Evolutionary conservation across 192 early-diverging fungal species (phyloP).

Genomic region (Piromyces sp.): DNA sequence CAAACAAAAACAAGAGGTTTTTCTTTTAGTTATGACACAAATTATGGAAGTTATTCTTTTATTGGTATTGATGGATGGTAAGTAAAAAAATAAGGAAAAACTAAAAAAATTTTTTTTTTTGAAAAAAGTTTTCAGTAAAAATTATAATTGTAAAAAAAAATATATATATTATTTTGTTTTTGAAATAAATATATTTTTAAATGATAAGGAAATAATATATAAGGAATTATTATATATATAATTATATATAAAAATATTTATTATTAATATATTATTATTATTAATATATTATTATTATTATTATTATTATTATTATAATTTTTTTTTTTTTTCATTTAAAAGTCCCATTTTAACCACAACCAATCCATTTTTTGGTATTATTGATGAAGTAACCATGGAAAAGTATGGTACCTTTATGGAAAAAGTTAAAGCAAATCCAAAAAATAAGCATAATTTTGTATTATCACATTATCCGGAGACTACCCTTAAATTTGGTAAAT

Average conservation of each 20-base stretch:
- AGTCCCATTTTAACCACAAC: background rate
- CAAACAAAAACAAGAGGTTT: slow-evolving; percentile 28
- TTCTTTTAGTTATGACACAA: slow-evolving; percentile 16
- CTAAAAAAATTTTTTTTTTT: no score
- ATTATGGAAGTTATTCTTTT: background rate
- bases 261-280: no score
- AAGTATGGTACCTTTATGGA: background rate
- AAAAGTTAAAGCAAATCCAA: background rate
- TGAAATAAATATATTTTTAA: no score
- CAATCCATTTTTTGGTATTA: background rate
- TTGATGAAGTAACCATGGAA: background rate
- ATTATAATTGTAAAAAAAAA: no score
- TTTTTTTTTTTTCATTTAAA: background rate
- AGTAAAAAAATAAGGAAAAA: background rate
- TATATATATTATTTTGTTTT: no score
- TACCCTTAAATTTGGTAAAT: background rate
- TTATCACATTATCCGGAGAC: background rate
- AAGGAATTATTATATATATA: no score
- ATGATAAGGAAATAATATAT: no score
- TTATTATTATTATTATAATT: no score
- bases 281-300: no score
- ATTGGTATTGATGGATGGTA: background rate
- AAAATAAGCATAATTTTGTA: background rate
- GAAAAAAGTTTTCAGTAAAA: no score
- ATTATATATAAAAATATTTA: no score